phyloP scores from a whole-genome alignment of 345 rosid species.

The Toxicodendron radicans region DNA sequence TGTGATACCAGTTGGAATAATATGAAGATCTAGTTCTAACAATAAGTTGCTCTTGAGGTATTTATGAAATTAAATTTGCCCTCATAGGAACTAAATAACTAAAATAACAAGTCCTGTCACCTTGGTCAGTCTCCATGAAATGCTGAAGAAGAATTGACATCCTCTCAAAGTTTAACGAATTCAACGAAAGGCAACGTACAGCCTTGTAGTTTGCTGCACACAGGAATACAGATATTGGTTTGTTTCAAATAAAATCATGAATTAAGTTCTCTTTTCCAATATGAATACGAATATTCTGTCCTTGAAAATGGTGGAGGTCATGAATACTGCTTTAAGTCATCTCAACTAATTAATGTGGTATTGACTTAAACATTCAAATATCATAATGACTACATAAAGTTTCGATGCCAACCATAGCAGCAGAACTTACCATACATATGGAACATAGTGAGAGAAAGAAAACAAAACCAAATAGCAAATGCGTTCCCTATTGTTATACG shows the following conservation, averaged over 20 bases:
- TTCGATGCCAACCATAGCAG: neutral
- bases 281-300: neutral
- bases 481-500: constrained; percentile 74
- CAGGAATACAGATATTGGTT: neutral
- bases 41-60: neutral
- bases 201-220: constrained; percentile 87
- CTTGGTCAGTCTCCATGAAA: constrained; percentile 69
- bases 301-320: neutral
- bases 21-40: neutral
- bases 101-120: constrained; percentile 34
- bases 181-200: constrained; percentile 80
- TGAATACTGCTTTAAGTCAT: neutral
- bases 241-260: neutral
- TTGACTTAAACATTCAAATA: neutral
- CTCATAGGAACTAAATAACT: neutral
- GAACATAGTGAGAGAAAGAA: constrained; percentile 76
- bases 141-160: constrained; percentile 65
- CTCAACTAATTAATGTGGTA: neutral
- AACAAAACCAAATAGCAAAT: constrained; percentile 72
- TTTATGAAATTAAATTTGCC: neutral
- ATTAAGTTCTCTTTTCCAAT: neutral
- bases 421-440: constrained; percentile 87
- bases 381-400: neutral
- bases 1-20: neutral
- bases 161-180: constrained; percentile 76